Evolutionary conservation across 1,284 basidiomycete genomes (phyloP), one percentile per base, ranked within the genome.

Genomic region (Dichomitus squalens): DNA sequence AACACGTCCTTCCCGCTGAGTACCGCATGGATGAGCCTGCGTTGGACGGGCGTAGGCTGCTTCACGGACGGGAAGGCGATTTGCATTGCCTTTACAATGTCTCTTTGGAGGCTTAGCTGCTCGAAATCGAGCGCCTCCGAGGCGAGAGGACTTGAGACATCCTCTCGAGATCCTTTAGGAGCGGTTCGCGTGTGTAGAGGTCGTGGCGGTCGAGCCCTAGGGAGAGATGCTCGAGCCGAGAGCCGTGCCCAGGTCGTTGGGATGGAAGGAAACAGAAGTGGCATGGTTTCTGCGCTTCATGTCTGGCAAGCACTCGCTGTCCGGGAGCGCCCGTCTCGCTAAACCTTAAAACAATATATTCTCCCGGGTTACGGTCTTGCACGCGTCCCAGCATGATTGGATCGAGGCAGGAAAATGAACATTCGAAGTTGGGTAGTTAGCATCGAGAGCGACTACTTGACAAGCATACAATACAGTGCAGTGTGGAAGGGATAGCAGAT

Each of bases 51-150:
- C 0, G 88, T 91, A 2, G 89, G 87, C 23, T 71, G 63, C 58
- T 73, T 68, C 29, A 91, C 76, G 55, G 80, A 75, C 1, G 88
- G 88, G 69, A 89, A 92, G 11, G 87, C 84, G n/a, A 68, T 65
- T 38, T 70, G 73, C 40, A 89, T 66, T 11, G 81, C 81, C 27
- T 74, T 64, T 8, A 77, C 75, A 29, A 89, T 74, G 21, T 72
- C 66, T 20, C 76, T 72, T 47, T 77, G 76, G 25, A 89, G 68
- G 20, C 86, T 86, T 2, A 83, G 71, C 25, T 74, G 72, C 66
- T 80, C 61, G 46, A 70, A 69, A 16, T 47, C 55, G 50, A 49
- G 53, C 35, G 58, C 55, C 25, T 60, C 52, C 47, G 53, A 35
- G 50, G 53, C 0, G 34, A 20, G 36, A 51, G 50, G 41, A 27